These are phyloP conservation scores for Populus euphratica DNA, from an alignment of 345 rosid genomes.

Conservation along the genomic window DNA sequence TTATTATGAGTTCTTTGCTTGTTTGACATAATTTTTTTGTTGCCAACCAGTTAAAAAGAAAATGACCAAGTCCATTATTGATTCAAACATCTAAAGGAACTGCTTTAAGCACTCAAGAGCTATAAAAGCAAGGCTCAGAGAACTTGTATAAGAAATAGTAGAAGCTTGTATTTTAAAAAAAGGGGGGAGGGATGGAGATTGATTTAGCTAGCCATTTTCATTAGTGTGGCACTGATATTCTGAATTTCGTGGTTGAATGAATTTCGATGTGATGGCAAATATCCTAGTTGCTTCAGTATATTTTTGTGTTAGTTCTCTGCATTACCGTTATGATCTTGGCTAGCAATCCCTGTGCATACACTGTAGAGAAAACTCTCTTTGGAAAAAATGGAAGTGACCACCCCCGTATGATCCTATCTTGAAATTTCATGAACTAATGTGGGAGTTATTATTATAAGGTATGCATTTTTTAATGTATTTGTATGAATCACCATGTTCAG, in stretches of 20 bases:
- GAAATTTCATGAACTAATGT: not conserved
- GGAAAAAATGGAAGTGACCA: not conserved
- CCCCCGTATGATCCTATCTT: not conserved
- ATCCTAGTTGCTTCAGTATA: not conserved
- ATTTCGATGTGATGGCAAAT: not conserved
- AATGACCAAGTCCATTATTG: not conserved
- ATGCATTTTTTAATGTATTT: conserved; percentile 11
- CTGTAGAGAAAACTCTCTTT: not conserved
- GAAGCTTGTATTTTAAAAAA: not conserved
- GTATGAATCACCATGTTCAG: not conserved
- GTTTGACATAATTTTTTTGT: not conserved
- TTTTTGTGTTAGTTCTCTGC: not conserved
- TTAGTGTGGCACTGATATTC: not conserved
- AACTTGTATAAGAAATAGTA: not conserved
- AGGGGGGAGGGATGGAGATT: not conserved
- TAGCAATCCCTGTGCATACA: not conserved
- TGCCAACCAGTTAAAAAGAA: not conserved
- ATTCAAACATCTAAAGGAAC: not conserved
- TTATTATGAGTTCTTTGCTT: not conserved
- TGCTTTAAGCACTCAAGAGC: not conserved
- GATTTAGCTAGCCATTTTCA: not conserved
- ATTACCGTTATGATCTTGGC: not conserved
- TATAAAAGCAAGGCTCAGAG: not conserved
- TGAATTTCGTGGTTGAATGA: not conserved
- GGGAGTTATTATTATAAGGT: not conserved